Evolutionary conservation across 2,329 filamentous ascomycete genomes (phyloP).

Genomic region (Penicillium olsonii): DNA sequence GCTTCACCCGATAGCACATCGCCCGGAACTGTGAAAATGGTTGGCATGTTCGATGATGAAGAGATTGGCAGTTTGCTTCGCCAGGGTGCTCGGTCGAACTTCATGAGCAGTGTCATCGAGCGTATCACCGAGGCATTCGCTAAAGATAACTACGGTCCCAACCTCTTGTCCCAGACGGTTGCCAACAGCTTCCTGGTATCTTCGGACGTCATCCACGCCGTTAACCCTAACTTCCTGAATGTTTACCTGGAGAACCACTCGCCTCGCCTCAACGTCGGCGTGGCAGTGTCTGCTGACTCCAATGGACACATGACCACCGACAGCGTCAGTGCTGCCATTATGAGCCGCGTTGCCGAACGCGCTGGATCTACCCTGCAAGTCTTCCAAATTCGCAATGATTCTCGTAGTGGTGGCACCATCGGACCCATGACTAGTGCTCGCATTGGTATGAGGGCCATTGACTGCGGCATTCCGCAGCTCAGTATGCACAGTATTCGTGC

Average conservation of each 20-base stretch:
- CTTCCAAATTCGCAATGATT: constrained; percentile 96
- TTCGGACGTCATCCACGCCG: constrained; percentile 89
- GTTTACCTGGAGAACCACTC: constrained; percentile 84
- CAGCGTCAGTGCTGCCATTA: constrained; percentile 76
- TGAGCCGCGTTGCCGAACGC: constrained; percentile 76
- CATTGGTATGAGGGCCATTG: constrained; percentile 79
- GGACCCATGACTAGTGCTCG: constrained; percentile 82
- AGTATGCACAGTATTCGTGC: constrained; percentile 94
- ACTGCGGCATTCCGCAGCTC: constrained; percentile 86
- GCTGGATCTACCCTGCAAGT: constrained; percentile 72
- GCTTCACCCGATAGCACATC: constrained; percentile 58
- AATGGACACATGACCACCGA: constrained; percentile 98
- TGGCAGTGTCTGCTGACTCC: constrained; percentile 76
- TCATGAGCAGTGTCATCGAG: constrained; percentile 78
- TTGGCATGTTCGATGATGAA: constrained; percentile 95
- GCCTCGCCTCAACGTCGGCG: constrained; percentile 83
- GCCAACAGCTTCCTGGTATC: constrained; percentile 91
- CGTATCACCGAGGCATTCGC: constrained; percentile 70
- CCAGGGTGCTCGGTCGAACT: constrained; percentile 87
- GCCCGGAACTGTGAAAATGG: constrained; percentile 74
- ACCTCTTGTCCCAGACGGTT: constrained; percentile 75
- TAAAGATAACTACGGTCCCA: constrained; percentile 46
- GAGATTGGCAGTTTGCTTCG: constrained; percentile 90
- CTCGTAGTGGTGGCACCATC: constrained; percentile 86
- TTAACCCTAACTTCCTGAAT: constrained; percentile 88